Evolutionary conservation across 805 yeast species (phyloP).

Genomic region (Vanderwaltozyma tropicalis): DNA sequence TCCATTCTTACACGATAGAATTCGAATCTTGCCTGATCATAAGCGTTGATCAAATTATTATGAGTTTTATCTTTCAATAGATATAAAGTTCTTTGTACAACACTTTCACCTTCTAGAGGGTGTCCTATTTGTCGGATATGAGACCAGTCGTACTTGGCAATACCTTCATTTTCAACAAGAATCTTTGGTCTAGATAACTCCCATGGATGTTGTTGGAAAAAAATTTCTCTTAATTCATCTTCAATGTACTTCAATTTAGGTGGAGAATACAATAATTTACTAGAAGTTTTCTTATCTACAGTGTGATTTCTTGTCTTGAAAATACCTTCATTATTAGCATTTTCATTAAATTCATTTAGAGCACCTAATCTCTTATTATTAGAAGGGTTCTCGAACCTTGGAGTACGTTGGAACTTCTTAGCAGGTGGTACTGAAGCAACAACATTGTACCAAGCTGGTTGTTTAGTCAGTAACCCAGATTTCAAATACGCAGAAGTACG

Average conservation of each 20-base stretch:
- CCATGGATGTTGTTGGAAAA: conserved; percentile 96
- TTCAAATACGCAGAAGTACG: conserved; percentile 68
- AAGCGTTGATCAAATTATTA: conserved; percentile 46
- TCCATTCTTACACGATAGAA: conserved; percentile 79
- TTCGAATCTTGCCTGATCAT: conserved; percentile 78
- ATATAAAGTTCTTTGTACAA: conserved; percentile 63
- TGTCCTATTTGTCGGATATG: conserved; percentile 59
- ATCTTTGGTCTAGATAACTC: conserved; percentile 85
- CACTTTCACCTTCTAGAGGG: conserved; percentile 82
- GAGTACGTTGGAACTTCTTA: conserved; percentile 36
- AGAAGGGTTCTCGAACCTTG: conserved; percentile 20
- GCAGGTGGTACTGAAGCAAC: conserved; percentile 78
- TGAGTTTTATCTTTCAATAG: conserved; percentile 32
- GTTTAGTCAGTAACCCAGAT: conserved; percentile 54
- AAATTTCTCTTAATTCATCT: conserved; percentile 72
- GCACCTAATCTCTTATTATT: conserved; percentile 7
- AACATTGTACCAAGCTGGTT: conserved; percentile 86
- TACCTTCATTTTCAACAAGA: conserved; percentile 60
- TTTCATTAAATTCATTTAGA: conserved; percentile 2
- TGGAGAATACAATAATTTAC: conserved; percentile 17
- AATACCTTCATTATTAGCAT: conserved; percentile 12
- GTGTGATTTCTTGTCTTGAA: conserved; percentile 28
- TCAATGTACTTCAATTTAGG: conserved; percentile 33
- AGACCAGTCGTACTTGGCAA: conserved; percentile 68
- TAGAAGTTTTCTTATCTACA: conserved; percentile 12